Conservation (phyloP, 2,329 filamentous ascomycete genomes). For the Cryoendolithus antarcticus region DNA sequence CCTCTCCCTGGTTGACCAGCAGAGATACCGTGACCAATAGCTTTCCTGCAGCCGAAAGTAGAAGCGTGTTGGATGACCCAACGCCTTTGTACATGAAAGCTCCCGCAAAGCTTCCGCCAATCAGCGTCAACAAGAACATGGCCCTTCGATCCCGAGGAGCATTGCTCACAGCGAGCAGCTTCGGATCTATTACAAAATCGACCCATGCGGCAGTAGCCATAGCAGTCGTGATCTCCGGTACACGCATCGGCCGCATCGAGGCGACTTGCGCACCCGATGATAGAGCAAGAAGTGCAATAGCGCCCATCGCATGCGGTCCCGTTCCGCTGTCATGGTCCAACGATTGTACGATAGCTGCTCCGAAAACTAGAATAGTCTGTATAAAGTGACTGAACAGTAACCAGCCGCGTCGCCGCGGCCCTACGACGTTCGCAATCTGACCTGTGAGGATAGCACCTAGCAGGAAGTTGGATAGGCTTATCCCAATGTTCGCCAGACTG, state of each 20-base stretch:
- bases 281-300: constrained; percentile 42
- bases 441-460: constrained; percentile 42
- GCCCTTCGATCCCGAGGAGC: constrained; percentile 38
- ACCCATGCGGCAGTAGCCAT: constrained; percentile 55
- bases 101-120: constrained; percentile 39
- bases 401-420: constrained; percentile 41
- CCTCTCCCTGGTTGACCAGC: too few species aligned
- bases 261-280: constrained; percentile 49
- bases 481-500: constrained; percentile 41
- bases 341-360: constrained; percentile 39
- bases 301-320: constrained; percentile 1
- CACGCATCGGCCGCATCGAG: constrained; percentile 40
- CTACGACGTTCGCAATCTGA: constrained; percentile 43
- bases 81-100: constrained; percentile 33
- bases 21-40: constrained; percentile 28
- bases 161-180: constrained; percentile 36
- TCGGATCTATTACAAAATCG: constrained; percentile 45
- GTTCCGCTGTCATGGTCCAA: constrained; percentile 1
- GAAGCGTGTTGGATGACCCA: constrained; percentile 33
- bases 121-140: constrained; percentile 37
- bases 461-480: constrained; percentile 45
- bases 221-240: constrained; percentile 51
- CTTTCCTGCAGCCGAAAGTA: constrained; percentile 36
- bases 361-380: constrained; percentile 43
- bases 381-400: constrained; percentile 42